These are phyloP conservation scores for Aspergillus wentii DNA, from an alignment of 495 filamentous ascomycete species.

Conservation along the genomic window DNA sequence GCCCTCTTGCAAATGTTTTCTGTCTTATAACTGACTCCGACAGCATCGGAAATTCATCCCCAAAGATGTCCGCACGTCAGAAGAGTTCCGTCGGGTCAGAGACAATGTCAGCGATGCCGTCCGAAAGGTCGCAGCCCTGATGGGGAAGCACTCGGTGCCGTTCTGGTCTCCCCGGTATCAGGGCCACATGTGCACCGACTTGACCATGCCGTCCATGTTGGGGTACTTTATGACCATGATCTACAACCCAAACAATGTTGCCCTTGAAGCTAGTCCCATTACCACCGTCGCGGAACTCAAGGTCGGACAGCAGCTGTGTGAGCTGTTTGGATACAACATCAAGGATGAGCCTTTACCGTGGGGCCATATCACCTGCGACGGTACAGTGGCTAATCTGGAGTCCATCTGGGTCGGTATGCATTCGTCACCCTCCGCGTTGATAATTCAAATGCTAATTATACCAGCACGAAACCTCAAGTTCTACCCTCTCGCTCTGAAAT, in stretches of 20 bases:
- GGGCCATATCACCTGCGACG: constrained; percentile 40
- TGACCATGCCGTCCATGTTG: constrained; percentile 27
- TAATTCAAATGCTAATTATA: not conserved
- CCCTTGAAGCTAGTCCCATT: constrained; percentile 38
- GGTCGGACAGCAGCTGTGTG: constrained; percentile 38
- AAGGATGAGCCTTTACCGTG: constrained; percentile 17
- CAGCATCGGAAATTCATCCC: constrained; percentile 26
- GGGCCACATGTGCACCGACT: constrained; percentile 39
- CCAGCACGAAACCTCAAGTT: constrained; percentile 43
- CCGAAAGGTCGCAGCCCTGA: constrained; percentile 12
- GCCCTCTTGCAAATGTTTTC: not conserved
- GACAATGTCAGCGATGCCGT: constrained; percentile 22
- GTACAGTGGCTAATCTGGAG: constrained; percentile 44
- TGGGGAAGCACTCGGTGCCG: constrained; percentile 33
- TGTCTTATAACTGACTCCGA: not conserved
- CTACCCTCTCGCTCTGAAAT: constrained; percentile 35
- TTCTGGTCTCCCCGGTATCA: constrained; percentile 43
- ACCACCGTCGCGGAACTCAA: constrained; percentile 34
- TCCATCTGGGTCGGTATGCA: constrained; percentile 30
- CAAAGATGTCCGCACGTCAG: constrained; percentile 16
- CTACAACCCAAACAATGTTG: constrained; percentile 46
- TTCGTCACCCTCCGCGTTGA: not conserved
- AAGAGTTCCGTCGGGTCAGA: constrained; percentile 18
- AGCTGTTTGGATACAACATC: constrained; percentile 38
- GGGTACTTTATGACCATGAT: constrained; percentile 46